A percentile compares a stretch with the other conserved stretches of the same genome.
phyloP scores from a whole-genome alignment of 1,139 yeast genomes.

The Kurtzmaniella natalensis region DNA sequence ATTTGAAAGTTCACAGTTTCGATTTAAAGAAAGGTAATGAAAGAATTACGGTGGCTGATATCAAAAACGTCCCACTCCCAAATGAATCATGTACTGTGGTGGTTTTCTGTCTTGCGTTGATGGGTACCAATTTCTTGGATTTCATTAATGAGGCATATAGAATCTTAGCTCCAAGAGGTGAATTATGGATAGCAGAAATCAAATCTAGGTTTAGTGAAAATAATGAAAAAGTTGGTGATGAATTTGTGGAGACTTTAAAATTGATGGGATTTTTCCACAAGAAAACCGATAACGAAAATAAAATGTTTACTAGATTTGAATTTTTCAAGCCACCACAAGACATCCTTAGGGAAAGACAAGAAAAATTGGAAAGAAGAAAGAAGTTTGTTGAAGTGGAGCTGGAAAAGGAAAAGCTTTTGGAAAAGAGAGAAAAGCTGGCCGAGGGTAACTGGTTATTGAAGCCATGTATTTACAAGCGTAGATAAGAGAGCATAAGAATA shows the following conservation, averaged over 20 bases:
- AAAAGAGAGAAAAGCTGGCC: conserved; percentile 52
- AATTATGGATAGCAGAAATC: conserved; percentile 96
- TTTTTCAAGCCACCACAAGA: conserved; percentile 84
- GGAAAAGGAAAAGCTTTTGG: conserved; percentile 54
- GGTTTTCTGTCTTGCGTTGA: conserved; percentile 85
- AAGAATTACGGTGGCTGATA: conserved; percentile 91
- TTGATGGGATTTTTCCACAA: conserved; percentile 83
- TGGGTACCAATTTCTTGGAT: conserved; percentile 96
- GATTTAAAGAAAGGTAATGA: conserved; percentile 86
- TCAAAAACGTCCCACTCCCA: conserved; percentile 78
- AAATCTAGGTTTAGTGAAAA: conserved; percentile 79
- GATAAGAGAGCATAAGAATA: too few relatives aligned
- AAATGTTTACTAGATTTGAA: conserved; percentile 93
- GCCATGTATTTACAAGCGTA: conserved; percentile 92
- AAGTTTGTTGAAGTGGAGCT: conserved; percentile 71
- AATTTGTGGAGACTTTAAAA: conserved; percentile 75
- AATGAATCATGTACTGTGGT: conserved; percentile 80
- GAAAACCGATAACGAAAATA: conserved; percentile 79
- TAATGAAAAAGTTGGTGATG: conserved; percentile 47
- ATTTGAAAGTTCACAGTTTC: conserved; percentile 76
- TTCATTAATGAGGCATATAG: conserved; percentile 88
- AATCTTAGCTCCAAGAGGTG: conserved; percentile 84
- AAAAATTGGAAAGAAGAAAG: conserved; percentile 58
- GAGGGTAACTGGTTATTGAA: conserved; percentile 88
- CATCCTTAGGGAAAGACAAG: conserved; percentile 59